Percentiles rank a stretch among this genome's conserved stretches.
These are phyloP conservation scores for Fusarium udum DNA, from an alignment of 2,329 filamentous ascomycete genomes.

Conservation along the genomic window DNA sequence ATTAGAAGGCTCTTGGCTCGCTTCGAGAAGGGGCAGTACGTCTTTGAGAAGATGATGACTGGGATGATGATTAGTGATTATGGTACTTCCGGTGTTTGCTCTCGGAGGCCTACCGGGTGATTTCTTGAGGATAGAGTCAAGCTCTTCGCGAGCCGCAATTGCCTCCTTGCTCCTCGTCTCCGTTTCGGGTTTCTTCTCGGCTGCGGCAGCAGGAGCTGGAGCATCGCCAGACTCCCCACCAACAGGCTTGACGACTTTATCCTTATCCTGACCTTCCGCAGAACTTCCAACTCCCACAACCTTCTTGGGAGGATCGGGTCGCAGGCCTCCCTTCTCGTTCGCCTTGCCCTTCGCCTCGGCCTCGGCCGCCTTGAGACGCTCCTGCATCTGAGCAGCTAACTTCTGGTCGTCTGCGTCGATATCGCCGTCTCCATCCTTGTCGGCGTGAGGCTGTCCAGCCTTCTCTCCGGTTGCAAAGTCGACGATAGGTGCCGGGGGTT, in stretches of 20 bases:
- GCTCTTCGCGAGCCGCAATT: conserved; percentile 72
- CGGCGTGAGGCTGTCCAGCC: conserved; percentile 53
- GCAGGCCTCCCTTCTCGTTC: conserved; percentile 71
- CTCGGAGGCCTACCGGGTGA: conserved; percentile 73
- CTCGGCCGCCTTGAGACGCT: conserved; percentile 74
- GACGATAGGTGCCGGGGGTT: conserved; percentile 51
- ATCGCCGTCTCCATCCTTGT: conserved; percentile 64
- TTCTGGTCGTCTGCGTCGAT: conserved; percentile 65
- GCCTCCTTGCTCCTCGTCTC: conserved; percentile 68
- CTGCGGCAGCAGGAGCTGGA: conserved; percentile 9
- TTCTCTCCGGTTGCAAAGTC: conserved; percentile 52
- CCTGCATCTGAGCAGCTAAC: conserved; percentile 62
- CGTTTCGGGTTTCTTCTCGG: conserved; percentile 53
- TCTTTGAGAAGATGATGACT: conserved; percentile 97
- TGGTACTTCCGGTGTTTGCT: not conserved
- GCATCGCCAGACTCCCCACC: conserved; percentile 24
- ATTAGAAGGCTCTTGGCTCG: conserved; percentile 87
- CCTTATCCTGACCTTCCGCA: conserved; percentile 58
- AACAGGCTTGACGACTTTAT: conserved; percentile 53
- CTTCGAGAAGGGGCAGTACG: conserved; percentile 87
- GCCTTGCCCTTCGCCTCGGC: conserved; percentile 74
- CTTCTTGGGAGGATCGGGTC: conserved; percentile 66
- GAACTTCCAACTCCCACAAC: conserved; percentile 69
- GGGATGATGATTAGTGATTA: conserved; percentile 23
- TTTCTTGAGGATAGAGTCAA: conserved; percentile 83